Percentiles rank a stretch among this genome's conserved stretches.
Evolutionary conservation across 2,329 filamentous ascomycete species (phyloP).

Genomic region (Microdochium trichocladiopsis): DNA sequence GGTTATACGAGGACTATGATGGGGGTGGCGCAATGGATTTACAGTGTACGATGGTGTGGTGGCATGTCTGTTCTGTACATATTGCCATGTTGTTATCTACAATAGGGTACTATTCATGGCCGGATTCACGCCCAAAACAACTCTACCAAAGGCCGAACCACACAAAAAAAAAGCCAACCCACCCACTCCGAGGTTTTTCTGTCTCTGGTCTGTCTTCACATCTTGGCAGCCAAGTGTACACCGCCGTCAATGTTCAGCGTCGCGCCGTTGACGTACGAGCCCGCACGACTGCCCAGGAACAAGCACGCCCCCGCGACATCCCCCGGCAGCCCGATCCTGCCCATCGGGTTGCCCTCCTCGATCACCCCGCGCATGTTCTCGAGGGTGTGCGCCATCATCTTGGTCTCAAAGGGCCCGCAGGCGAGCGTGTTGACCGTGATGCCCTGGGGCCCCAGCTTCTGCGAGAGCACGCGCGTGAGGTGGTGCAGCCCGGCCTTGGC

Average conservation of each 20-base stretch:
- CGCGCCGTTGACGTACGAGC: slow-evolving; percentile 59
- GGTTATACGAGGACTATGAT: too few species aligned
- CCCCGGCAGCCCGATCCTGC: slow-evolving; percentile 57
- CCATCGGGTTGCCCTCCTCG: slow-evolving; percentile 52
- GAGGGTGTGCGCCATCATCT: slow-evolving; percentile 61
- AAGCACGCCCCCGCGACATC: slow-evolving; percentile 68
- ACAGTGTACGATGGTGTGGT: too few species aligned
- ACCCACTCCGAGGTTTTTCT: too few species aligned
- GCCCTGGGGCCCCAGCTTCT: slow-evolving; percentile 50
- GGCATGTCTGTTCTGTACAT: too few species aligned
- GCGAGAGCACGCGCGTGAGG: slow-evolving; percentile 50
- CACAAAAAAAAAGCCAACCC: too few species aligned
- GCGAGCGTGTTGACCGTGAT: slow-evolving; percentile 64
- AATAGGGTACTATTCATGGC: too few species aligned
- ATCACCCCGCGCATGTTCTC: slow-evolving; percentile 48
- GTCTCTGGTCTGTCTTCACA: too few species aligned
- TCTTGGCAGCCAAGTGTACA: slow-evolving; percentile 34
- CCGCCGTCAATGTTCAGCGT: slow-evolving; percentile 58
- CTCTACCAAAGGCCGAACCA: too few species aligned
- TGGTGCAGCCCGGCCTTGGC: slow-evolving; percentile 61
- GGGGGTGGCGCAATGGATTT: too few species aligned
- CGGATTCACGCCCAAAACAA: too few species aligned
- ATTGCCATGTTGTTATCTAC: too few species aligned
- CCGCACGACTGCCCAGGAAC: slow-evolving; percentile 61
- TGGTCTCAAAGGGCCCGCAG: slow-evolving; percentile 63